Conservation (phyloP, 495 filamentous ascomycete genomes). For the Neurospora sublineolata region DNA sequence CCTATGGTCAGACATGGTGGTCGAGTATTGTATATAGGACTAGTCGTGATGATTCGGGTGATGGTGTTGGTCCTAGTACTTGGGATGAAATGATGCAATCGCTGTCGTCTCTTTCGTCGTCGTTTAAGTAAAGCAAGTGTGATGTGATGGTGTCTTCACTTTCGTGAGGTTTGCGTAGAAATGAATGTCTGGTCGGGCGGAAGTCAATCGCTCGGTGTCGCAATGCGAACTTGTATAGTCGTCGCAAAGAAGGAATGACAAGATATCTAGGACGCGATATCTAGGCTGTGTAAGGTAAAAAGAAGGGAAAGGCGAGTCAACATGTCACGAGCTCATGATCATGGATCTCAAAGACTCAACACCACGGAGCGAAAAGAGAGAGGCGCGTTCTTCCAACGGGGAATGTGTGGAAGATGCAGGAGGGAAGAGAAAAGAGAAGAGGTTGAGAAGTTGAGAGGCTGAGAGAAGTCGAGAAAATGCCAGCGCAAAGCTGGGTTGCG, state of each 20-base stretch:
- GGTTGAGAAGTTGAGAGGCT: background rate
- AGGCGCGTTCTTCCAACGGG: background rate
- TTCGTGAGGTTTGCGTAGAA: background rate
- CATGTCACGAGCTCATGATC: conserved; percentile 7
- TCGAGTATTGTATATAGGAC: background rate
- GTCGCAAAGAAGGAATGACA: background rate
- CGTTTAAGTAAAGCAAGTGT: background rate
- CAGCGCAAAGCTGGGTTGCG: background rate
- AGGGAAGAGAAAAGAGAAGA: conserved; percentile 5
- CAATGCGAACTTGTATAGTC: background rate
- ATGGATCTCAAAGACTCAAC: conserved; percentile 7
- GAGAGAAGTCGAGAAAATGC: background rate
- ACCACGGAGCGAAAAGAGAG: conserved; percentile 2
- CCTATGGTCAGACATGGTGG: background rate
- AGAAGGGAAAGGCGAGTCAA: conserved; percentile 9
- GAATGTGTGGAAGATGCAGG: conserved; percentile 3
- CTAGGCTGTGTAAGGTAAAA: conserved; percentile 1
- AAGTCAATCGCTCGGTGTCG: background rate
- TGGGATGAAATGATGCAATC: background rate
- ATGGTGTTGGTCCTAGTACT: background rate
- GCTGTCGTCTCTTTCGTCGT: background rate
- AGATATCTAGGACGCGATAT: background rate
- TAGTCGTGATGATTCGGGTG: background rate
- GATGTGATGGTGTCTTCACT: background rate
- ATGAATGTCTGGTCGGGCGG: background rate